Evolutionary conservation across 768 basidiomycete species (phyloP).

Genomic region (Psilocybe sp.): DNA sequence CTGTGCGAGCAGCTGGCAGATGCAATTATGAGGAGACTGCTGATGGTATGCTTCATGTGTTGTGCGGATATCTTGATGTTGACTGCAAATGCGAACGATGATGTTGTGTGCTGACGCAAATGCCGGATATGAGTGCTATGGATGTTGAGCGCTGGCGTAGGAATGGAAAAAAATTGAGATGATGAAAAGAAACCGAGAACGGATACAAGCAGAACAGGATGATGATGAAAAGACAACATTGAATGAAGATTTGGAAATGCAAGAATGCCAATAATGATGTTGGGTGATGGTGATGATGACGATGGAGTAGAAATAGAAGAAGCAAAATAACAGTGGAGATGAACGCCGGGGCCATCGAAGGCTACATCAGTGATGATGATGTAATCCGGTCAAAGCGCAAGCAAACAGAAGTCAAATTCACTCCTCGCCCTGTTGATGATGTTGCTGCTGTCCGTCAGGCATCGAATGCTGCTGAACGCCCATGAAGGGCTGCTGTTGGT

Average conservation of each 20-base stretch:
- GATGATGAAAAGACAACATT: not conserved
- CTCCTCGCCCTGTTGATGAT: constrained; percentile 9
- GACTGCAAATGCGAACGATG: constrained; percentile 4
- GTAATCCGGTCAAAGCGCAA: not conserved
- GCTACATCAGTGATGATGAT: not conserved
- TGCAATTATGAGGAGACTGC: not conserved
- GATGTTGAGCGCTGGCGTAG: constrained; percentile 10
- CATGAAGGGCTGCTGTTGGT: constrained; percentile 6
- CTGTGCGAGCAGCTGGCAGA: too few species aligned
- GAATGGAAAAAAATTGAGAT: constrained; percentile 5
- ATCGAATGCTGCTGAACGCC: constrained; percentile 7
- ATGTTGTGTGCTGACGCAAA: constrained; percentile 1
- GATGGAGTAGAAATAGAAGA: too few species aligned
- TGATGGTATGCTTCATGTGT: constrained; percentile 5
- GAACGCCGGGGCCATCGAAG: too few species aligned
- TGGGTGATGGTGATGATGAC: too few species aligned
- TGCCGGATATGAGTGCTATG: not conserved
- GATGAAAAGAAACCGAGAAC: not conserved
- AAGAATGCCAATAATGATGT: constrained; percentile 1
- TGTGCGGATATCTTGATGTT: not conserved
- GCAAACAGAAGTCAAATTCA: not conserved
- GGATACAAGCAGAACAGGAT: not conserved
- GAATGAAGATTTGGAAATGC: constrained; percentile 7
- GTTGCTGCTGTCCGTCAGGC: constrained; percentile 15
- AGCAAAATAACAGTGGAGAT: too few species aligned